These are phyloP conservation scores for Trichoderma afroharzianum DNA, from an alignment of 2,329 filamentous ascomycete genomes.

Conservation along the genomic window DNA sequence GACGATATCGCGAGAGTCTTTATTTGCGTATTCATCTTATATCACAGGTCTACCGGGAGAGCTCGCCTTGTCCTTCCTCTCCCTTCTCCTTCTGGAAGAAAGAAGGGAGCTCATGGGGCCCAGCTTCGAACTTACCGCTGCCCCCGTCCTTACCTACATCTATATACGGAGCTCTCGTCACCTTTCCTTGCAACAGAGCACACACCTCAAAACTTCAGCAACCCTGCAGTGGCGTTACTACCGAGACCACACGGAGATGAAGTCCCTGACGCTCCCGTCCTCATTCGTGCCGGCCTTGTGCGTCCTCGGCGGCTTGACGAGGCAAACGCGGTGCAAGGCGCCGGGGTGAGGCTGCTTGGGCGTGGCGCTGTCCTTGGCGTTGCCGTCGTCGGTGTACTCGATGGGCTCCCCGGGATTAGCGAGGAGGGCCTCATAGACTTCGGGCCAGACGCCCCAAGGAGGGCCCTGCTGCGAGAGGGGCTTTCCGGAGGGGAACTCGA, in stretches of 20 bases:
- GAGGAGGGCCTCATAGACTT: slow-evolving; percentile 70
- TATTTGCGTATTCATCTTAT: background rate
- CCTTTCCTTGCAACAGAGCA: background rate
- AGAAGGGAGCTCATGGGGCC: background rate
- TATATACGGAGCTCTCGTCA: background rate
- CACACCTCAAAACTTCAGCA: background rate
- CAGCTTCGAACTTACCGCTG: background rate
- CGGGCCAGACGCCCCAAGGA: slow-evolving; percentile 66
- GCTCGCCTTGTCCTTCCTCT: background rate
- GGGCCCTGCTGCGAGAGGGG: slow-evolving; percentile 62
- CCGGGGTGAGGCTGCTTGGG: slow-evolving; percentile 24
- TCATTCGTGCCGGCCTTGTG: slow-evolving; percentile 44
- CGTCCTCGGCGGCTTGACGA: slow-evolving; percentile 49
- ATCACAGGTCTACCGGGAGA: background rate
- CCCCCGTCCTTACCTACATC: background rate
- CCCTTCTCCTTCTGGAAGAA: background rate
- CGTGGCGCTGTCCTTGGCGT: slow-evolving; percentile 40
- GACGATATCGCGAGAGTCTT: background rate
- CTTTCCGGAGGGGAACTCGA: slow-evolving; percentile 78
- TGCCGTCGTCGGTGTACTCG: slow-evolving; percentile 49
- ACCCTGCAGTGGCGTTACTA: slow-evolving; percentile 21
- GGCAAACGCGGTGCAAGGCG: slow-evolving; percentile 43
- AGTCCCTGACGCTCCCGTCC: slow-evolving; percentile 48
- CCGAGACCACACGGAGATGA: slow-evolving; percentile 51
- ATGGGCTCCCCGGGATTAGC: slow-evolving; percentile 65